A percentile compares a stretch with the other conserved stretches of the same genome.
Evolutionary conservation across 345 rosid species (phyloP).

Genomic region (Pseudoturritis turrita): DNA sequence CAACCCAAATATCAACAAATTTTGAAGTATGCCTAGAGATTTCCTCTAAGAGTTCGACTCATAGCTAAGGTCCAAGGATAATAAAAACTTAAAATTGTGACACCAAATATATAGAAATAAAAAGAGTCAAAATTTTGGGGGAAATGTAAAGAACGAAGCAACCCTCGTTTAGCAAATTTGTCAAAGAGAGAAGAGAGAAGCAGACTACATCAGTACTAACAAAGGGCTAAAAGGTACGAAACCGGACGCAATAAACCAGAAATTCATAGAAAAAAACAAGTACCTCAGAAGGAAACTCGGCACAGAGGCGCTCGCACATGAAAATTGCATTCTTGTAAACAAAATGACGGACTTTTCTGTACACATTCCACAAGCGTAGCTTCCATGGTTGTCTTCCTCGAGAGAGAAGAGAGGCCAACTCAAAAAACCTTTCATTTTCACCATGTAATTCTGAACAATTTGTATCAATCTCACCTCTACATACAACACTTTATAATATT

Average conservation of each 20-base stretch:
- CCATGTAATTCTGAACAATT: too few relatives aligned
- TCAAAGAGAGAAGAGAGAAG: neutral
- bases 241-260: neutral
- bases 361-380: conserved; percentile 72
- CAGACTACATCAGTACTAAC: conserved; percentile 9
- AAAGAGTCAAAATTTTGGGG: neutral
- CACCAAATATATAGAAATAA: neutral
- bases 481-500: too few relatives aligned
- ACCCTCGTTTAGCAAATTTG: neutral
- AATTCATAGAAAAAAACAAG: neutral
- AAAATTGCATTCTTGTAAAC: conserved; percentile 80
- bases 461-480: too few relatives aligned
- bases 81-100: neutral
- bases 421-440: too few relatives aligned
- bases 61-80: neutral
- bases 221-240: conserved; percentile 11
- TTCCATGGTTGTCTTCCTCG: conserved; percentile 59
- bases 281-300: conserved; percentile 97
- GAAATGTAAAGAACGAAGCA: neutral
- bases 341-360: conserved; percentile 81
- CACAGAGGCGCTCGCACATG: conserved; percentile 95
- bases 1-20: too few relatives aligned
- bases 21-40: neutral
- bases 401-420: conserved; percentile 9
- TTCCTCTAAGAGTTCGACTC: neutral